A percentile compares a stretch with the other conserved stretches of the same genome.
These are phyloP conservation scores for Acmispon strigosus DNA, from an alignment of 306 rosid genomes.

Conservation along the genomic window DNA sequence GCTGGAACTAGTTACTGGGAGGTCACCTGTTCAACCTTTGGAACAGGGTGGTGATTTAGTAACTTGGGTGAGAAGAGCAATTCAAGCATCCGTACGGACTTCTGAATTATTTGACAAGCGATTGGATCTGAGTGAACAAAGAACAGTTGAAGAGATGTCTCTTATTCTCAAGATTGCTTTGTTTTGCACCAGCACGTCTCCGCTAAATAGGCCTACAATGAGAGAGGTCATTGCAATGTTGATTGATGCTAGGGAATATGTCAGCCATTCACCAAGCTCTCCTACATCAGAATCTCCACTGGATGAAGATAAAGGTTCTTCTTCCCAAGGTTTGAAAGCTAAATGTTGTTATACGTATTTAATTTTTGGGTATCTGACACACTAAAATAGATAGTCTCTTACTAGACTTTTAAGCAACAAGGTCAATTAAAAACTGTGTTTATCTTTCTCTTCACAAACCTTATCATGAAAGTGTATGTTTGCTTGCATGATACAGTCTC, in stretches of 20 bases:
- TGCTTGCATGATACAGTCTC: no score
- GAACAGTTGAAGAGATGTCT: conserved; percentile 59
- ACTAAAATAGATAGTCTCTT: not conserved
- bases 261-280: conserved; percentile 44
- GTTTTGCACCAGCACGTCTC: conserved; percentile 69
- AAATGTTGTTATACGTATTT: not conserved
- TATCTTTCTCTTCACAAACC: not conserved
- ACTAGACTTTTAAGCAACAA: not conserved
- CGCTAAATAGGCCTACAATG: conserved; percentile 78
- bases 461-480: not conserved
- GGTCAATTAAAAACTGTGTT: no score
- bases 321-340: conserved; percentile 49
- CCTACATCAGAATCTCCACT: conserved; percentile 64
- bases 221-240: conserved; percentile 78
- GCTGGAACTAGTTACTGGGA: conserved; percentile 62
- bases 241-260: conserved; percentile 56
- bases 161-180: conserved; percentile 66
- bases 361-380: not conserved
- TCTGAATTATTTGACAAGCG: conserved; percentile 57
- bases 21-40: conserved; percentile 69
- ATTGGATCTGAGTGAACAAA: conserved; percentile 35
- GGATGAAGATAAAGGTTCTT: conserved; percentile 41
- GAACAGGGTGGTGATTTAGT: conserved; percentile 80
- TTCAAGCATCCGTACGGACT: conserved; percentile 34
- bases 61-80: conserved; percentile 56